A percentile compares a stretch with the other conserved stretches of the same genome.
Conservation (phyloP, 2,329 filamentous ascomycete genomes). For the Neocatenulostroma microsporum region DNA sequence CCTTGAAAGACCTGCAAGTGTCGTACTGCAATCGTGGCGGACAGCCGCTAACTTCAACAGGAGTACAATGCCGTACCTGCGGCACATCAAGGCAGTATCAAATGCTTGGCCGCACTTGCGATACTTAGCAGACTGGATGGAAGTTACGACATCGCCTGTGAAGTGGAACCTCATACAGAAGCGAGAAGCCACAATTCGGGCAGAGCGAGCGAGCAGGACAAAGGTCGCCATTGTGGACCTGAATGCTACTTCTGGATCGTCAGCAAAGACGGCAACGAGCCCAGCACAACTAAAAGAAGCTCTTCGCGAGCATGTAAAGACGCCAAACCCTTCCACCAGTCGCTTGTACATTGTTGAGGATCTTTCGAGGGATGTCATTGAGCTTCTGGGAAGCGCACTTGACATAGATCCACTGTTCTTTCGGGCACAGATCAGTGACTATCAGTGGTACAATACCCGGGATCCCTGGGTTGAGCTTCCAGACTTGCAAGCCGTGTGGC, state of each 20-base stretch:
- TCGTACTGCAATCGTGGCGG: neutral
- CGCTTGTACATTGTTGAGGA: slow-evolving; percentile 42
- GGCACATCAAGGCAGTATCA: slow-evolving; percentile 15
- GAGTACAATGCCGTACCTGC: slow-evolving; percentile 16
- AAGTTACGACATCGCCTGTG: slow-evolving; percentile 16
- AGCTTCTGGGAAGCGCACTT: slow-evolving; percentile 34
- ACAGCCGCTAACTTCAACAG: slow-evolving; percentile 4
- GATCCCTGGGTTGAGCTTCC: slow-evolving; percentile 40
- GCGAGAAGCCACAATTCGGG: slow-evolving; percentile 3
- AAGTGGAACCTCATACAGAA: slow-evolving; percentile 19
- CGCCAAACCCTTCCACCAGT: too few species aligned
- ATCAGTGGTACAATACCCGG: slow-evolving; percentile 39
- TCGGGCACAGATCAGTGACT: slow-evolving; percentile 41
- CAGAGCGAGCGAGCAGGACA: slow-evolving; percentile 9
- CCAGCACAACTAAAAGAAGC: too few species aligned
- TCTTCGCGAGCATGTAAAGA: too few species aligned
- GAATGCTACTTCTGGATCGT: too few species aligned
- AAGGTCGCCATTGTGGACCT: too few species aligned
- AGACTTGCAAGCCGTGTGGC: slow-evolving; percentile 30
- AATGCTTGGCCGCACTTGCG: slow-evolving; percentile 14
- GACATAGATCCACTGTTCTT: slow-evolving; percentile 44
- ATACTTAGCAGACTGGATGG: slow-evolving; percentile 21
- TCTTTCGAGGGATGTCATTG: slow-evolving; percentile 39
- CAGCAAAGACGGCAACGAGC: too few species aligned
- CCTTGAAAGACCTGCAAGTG: slow-evolving; percentile 9